These are phyloP conservation scores for Scopulariopsis brevicaulis DNA, from an alignment of 2,329 filamentous ascomycete species.

Conservation along the genomic window DNA sequence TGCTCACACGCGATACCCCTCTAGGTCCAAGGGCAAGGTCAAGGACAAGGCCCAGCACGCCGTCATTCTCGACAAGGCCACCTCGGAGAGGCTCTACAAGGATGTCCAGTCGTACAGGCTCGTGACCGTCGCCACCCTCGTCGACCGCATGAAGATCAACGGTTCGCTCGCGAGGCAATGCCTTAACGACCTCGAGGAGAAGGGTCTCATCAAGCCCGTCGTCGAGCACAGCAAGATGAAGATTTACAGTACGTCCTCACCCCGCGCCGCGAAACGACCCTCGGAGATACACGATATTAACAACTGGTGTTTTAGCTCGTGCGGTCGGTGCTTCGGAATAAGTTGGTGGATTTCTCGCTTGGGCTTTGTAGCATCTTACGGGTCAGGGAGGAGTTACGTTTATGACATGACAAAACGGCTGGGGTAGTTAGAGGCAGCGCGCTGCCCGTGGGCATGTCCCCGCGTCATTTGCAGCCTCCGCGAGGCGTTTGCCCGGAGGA, in stretches of 20 bases:
- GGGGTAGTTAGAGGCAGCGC: conserved; percentile 5
- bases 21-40: conserved; percentile 51
- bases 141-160: conserved; percentile 99
- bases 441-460: background rate
- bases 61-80: conserved; percentile 97
- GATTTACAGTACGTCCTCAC: conserved; percentile 70
- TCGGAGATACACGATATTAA: background rate
- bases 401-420: conserved; percentile 5
- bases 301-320: conserved; percentile 32
- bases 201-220: conserved; percentile 96
- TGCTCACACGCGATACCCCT: conserved; percentile 6
- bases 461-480: conserved; percentile 3
- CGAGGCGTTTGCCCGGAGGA: conserved; percentile 4
- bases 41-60: conserved; percentile 99
- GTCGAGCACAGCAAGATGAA: conserved; percentile 93
- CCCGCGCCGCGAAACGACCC: background rate
- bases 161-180: conserved; percentile 87
- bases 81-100: conserved; percentile 97
- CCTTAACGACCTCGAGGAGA: conserved; percentile 89
- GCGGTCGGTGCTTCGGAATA: conserved; percentile 43
- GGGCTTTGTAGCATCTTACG: conserved; percentile 4
- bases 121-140: conserved; percentile 94
- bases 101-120: conserved; percentile 99
- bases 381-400: conserved; percentile 5
- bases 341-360: conserved; percentile 10